A percentile compares a stretch with the other conserved stretches of the same genome.
phyloP scores from a whole-genome alignment of 306 rosid species.

The Medicago lupulina region DNA sequence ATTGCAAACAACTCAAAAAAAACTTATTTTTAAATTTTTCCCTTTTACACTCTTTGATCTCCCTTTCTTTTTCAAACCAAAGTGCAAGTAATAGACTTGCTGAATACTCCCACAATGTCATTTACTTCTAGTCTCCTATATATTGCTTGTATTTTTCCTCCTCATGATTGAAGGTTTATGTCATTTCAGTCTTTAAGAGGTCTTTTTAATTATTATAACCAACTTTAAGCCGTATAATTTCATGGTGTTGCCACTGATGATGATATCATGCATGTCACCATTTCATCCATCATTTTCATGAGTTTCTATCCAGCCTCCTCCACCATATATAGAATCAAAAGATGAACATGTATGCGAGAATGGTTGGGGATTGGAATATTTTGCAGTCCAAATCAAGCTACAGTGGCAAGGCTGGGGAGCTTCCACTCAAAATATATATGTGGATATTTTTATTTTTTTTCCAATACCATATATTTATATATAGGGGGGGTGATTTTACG shows the following conservation, averaged over 20 bases:
- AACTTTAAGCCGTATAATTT: slow-evolving; percentile 48
- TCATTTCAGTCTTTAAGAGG: slow-evolving; percentile 42
- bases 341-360: slow-evolving; percentile 19
- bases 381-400: no score
- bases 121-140: not conserved
- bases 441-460: no score
- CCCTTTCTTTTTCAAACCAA: not conserved
- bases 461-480: no score
- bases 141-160: slow-evolving; percentile 18
- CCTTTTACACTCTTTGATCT: not conserved
- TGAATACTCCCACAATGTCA: not conserved
- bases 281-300: slow-evolving; percentile 61
- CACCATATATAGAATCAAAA: slow-evolving; percentile 30
- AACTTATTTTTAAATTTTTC: not conserved
- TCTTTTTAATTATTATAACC: slow-evolving; percentile 44
- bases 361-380: slow-evolving; percentile 39
- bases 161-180: slow-evolving; percentile 40
- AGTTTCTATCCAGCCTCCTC: slow-evolving; percentile 45
- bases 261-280: no score
- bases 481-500: no score
- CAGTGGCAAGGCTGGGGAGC: no score
- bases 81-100: not conserved
- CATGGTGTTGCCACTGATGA: slow-evolving; percentile 40
- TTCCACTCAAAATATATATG: no score
- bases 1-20: not conserved